A percentile compares a stretch with the other conserved stretches of the same genome.
These are phyloP conservation scores for Zanthoxylum bungeanum DNA, from an alignment of 345 rosid species.

Conservation along the genomic window DNA sequence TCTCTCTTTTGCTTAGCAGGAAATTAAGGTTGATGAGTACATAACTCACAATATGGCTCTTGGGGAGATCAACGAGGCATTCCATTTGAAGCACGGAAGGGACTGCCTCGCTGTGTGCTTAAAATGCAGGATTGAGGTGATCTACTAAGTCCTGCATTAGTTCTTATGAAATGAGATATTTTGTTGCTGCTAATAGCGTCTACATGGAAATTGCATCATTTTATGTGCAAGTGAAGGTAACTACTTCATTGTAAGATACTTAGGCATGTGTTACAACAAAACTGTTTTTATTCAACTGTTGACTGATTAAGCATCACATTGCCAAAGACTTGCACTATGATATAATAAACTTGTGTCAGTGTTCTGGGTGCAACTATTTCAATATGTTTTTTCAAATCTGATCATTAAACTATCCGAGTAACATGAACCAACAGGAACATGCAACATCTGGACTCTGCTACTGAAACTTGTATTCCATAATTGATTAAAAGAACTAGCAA, in stretches of 20 bases:
- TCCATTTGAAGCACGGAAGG: constrained; percentile 88
- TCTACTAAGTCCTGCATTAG: constrained; percentile 4
- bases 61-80: constrained; percentile 76
- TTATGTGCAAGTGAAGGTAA: neutral
- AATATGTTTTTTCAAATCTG: too few species aligned
- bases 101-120: constrained; percentile 94
- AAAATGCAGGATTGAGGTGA: constrained; percentile 24
- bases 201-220: neutral
- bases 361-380: neutral
- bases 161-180: neutral
- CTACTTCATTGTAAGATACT: neutral
- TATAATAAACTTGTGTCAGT: neutral
- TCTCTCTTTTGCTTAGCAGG: constrained; percentile 29
- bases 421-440: too few species aligned
- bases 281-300: neutral
- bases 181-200: too few species aligned
- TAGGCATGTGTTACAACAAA: neutral
- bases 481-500: too few species aligned
- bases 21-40: constrained; percentile 71
- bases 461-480: too few species aligned
- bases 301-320: neutral
- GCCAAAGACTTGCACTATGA: neutral
- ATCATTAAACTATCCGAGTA: too few species aligned
- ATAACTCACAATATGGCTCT: constrained; percentile 61
- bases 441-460: too few species aligned